Base-by-base conservation (phyloP, 768 basidiomycete species). In the Mycena chlorophos region DNA sequence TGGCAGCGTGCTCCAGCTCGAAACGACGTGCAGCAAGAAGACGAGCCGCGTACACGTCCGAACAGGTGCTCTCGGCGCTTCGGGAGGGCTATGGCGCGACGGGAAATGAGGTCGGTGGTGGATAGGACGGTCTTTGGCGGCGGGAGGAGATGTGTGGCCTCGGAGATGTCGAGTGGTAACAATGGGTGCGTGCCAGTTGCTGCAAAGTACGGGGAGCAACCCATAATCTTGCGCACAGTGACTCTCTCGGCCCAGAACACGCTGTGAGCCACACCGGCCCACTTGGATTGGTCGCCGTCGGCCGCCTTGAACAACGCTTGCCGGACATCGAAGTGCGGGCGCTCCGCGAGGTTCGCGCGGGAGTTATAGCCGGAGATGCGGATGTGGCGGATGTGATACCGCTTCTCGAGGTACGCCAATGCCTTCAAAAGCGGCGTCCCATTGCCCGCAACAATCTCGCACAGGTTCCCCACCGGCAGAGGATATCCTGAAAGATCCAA, bases 201-300 rank as follows among this genome's bases (percentile, higher is more conserved):
- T 22, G 63, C 53, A 27, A 61, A 63, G 45, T 55, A 66, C 16
- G 64, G 62, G 1, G 52, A 58, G 45, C 50, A 54, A 1, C 66
- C 66, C 16, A 55, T 60, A 2, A 28, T 10, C 14, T 39, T 38
- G 2, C 56, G 31, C 13, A 59, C 51, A 2, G 66, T 65, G 4
- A 63, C 56, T 6, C 55, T 50, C 19, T 67, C 61, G 5, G 65
- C 60, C 65, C 65, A 66, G 28, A 67, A 58, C 1, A 66, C 56
- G 29, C 25, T 23, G 31, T 51, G 54, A 17, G 40, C 25, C 20
- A 50, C 34, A 13, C 43, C 30, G 22, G 43, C 22, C 65, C 66
- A 64, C n/a, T 28, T 34, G 5, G 54, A 58, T 3, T 58, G 39
- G 27, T 57, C 48, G 0, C 55, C 56, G 5, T 55, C 54, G 26